Conservation (phyloP, 1,139 yeast genomes). For the Candida tropicalis region DNA sequence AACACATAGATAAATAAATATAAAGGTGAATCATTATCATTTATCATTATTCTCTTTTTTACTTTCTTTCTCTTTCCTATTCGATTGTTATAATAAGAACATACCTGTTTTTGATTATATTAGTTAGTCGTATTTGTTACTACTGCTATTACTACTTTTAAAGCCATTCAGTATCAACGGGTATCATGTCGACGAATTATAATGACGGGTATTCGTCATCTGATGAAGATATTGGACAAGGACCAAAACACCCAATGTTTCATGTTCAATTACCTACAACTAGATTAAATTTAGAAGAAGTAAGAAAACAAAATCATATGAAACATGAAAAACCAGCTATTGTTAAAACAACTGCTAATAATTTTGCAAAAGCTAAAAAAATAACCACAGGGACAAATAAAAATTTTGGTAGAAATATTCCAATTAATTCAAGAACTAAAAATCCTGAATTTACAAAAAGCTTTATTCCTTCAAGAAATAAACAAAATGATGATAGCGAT, state of each 20-base stretch:
- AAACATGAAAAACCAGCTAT: constrained; percentile 22
- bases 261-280: constrained; percentile 35
- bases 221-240: constrained; percentile 20
- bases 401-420: neutral
- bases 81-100: too few species aligned
- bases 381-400: constrained; percentile 6
- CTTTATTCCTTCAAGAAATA: constrained; percentile 30
- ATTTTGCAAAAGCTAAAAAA: constrained; percentile 26
- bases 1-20: too few species aligned
- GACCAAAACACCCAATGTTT: constrained; percentile 17
- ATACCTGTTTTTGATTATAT: too few species aligned
- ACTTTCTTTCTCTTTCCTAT: too few species aligned
- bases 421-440: neutral
- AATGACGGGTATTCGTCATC: constrained; percentile 21
- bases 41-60: too few species aligned
- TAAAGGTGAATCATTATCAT: too few species aligned
- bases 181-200: constrained; percentile 1
- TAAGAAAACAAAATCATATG: constrained; percentile 26
- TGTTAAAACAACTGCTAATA: constrained; percentile 36
- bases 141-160: too few species aligned
- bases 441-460: constrained; percentile 20
- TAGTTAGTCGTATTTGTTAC: too few species aligned
- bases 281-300: constrained; percentile 26
- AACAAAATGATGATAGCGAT: neutral
- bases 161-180: neutral